Base-by-base conservation (phyloP, 2,329 filamentous ascomycete species). In the Alternaria ethzedia region DNA sequence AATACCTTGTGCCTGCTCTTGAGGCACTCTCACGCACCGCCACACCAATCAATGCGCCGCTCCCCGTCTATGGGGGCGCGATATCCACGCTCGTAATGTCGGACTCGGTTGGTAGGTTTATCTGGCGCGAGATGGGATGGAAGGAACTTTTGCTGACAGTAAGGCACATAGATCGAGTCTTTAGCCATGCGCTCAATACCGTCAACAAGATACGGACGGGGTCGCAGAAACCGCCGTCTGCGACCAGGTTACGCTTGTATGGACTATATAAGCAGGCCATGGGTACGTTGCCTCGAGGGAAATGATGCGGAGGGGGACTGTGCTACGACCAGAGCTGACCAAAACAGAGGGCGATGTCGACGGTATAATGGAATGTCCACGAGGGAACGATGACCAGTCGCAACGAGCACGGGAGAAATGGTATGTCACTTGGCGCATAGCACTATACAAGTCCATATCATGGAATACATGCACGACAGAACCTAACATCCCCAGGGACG, bases 201-300 rank as follows among this genome's bases (percentile, higher is more conserved):
- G 95, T 99, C 75, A 97, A 97, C 82, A 96, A 96, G 82, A 96
- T 99, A 73, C 95, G 96, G 77, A 97, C 94, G 17, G 95, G 96
- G 67, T 93, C 93, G 56, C 89, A 93, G 67, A 91, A 96, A 66
- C 96, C 96, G 49, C 96, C 96, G 51, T 88, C 94, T 3, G 85
- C 87, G 65, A 94, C 96, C 76, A 91, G 96, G 61, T 86, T 99
- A 72, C 91, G 92, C 62, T 91, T 99, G 66, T 99, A 99, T 90
- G 96, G 96, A 68, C 87, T 99, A 70, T 99, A 99, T 84, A 99
- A 99, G 80, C 96, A 99, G 82, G 94, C 94, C 66, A 98, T 98
- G 96, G 87, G 86, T 87, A 81, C 66, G 79, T 73, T 36, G 21
- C 45, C 21, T 49, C 20, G 10, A 25, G 41, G 55, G 32, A 58